Conservation (phyloP, 768 basidiomycete genomes). For the Trametes sanguinea region DNA sequence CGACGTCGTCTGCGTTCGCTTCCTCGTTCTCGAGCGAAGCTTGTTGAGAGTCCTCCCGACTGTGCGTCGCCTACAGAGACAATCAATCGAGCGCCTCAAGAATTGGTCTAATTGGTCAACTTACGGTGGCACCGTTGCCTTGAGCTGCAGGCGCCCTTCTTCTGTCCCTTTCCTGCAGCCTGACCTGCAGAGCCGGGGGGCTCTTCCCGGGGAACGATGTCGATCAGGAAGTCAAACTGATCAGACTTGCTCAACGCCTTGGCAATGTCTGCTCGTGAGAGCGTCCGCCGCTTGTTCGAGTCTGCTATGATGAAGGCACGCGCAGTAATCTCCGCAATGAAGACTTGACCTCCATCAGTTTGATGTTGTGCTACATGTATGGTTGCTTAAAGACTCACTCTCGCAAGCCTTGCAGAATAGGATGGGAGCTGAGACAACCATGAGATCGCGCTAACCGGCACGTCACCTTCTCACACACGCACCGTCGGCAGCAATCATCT, state of each 20-base stretch:
- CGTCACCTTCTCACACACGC: constrained; percentile 25
- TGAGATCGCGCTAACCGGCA: not conserved
- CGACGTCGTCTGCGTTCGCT: constrained; percentile 1
- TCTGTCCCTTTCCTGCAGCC: constrained; percentile 20
- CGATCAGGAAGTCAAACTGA: constrained; percentile 97
- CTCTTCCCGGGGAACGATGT: constrained; percentile 91
- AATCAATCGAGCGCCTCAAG: not conserved
- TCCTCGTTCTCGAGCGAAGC: constrained; percentile 14
- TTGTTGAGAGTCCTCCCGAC: constrained; percentile 16
- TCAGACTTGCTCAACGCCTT: constrained; percentile 91
- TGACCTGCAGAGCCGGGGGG: constrained; percentile 27
- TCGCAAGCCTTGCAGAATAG: constrained; percentile 98
- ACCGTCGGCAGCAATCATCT: constrained; percentile 99
- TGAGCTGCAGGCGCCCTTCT: constrained; percentile 27
- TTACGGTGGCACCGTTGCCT: constrained; percentile 11
- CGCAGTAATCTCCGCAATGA: constrained; percentile 95
- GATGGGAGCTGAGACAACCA: constrained; percentile 71
- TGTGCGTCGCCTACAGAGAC: not conserved
- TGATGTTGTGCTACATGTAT: not conserved
- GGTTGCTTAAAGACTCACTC: constrained; percentile 58
- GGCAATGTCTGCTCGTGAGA: constrained; percentile 91
- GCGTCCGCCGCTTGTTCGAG: constrained; percentile 93
- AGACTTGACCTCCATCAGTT: constrained; percentile 55
- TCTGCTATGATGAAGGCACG: constrained; percentile 95
- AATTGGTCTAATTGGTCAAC: not conserved